Base-by-base conservation (phyloP, 1,139 yeast species). In the Eremothecium cymbalariae region DNA sequence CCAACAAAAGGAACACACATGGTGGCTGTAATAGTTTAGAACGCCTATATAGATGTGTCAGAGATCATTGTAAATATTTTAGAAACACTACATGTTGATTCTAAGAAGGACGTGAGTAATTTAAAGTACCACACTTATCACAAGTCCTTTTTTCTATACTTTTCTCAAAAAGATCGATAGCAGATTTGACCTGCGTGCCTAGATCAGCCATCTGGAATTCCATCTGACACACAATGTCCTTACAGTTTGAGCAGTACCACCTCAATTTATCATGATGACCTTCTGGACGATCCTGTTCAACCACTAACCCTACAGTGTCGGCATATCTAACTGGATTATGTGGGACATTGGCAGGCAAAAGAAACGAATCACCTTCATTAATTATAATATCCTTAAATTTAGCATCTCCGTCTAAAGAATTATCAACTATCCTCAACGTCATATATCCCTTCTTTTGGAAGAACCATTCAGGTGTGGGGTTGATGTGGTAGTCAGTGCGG, bases 401-500 rank as follows among this genome's bases (percentile, higher is more conserved):
- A 0, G 86, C 93, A 8, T 74, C 78, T 15, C 41, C 48, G 8
- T 35, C 32, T 5, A 33, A 31, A 8, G 45, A 40, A 32, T 57
- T 59, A 47, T 86, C 95, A 2, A 86, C 95, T 2, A 88, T 94
- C 47, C 74, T 77, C 43, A 88, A 67, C 19, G 83, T 72, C 94
- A 88, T 86, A 21, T 68, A 65, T 2, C 96, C 96, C 58, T 84
- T 83, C 55, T 80, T 71, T 66, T 81, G 93, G 57, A 81, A 78
- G 58, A 88, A 88, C 72, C 86, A 88, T 52, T 86, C 96, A 0
- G 96, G 96, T 0, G 96, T 88, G 50, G 84, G 94, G 53, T 88
- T 88, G 36, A 88, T 73, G 54, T 88, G 97, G 57, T 84, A 88
- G 55, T 88, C 96, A 0, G 95, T 85, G 41, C 96, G 68, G 51